Evolutionary conservation across 202 grass and related monocot genomes (phyloP), one percentile per base, ranked within the genome.

Genomic region (Setaria italica): DNA sequence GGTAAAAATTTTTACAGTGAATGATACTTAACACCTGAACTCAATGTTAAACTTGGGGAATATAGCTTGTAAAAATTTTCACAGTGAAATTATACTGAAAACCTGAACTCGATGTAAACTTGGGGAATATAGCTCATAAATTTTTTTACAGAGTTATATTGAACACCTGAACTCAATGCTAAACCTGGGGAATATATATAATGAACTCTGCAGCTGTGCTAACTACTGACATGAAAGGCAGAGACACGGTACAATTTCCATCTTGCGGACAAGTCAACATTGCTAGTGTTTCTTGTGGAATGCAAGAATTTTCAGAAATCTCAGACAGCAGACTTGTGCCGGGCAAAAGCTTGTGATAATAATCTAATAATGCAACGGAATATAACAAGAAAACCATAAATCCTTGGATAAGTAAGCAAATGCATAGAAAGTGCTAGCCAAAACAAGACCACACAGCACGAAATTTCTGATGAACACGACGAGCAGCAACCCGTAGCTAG

Each of bases 401-500:
- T 63, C 8, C 14, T 57, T 85, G 21, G 25, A 35, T 16, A 10
- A 70, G 67, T 4, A 63, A 69, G 59, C 45, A 33, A 79, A 75
- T 25, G 46, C 13, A 65, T 51, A 76, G 53, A 42, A 76, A 46
- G 35, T 7, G 21, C 16, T 12, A 70, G 7, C 49, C 15, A 17
- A 62, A 58, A 74, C 30, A 68, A 35, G 13, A 50, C 19, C 67
- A 33, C 29, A 66, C 15, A 70, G 12, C 30, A 41, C 5, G 13
- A 9, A 47, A 79, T 35, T 50, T 51, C 11, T 60, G 46, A 32
- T 41, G 57, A 50, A 75, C 68, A 59, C 11, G 42, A 84, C 3
- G 70, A 81, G 51, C 53, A 80, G 77, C 69, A 75, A 37, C 25
- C 72, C 41, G 47, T 13, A 83, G 67, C 45, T 49, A 85, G 81